phyloP scores from a whole-genome alignment of 75 land plant species.

The Chamaecyparis obtusa region DNA sequence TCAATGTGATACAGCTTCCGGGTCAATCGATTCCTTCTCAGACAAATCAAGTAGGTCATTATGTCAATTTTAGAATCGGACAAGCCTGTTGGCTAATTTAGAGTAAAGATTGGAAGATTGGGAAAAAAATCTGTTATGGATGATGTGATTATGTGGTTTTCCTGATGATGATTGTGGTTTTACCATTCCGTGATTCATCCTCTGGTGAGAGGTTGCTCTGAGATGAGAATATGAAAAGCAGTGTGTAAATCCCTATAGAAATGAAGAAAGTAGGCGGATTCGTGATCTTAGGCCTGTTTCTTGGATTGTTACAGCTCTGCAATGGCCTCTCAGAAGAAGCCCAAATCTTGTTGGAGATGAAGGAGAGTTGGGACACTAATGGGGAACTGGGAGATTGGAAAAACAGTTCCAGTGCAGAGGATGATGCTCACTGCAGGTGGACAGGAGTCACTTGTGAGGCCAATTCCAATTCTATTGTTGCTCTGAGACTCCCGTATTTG shows the following conservation, averaged over 20 bases:
- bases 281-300: not conserved
- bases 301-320: not conserved
- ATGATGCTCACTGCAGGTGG: constrained; percentile 34
- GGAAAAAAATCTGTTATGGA: not conserved
- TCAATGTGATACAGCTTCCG: not conserved
- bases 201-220: not conserved
- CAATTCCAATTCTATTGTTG: constrained; percentile 23
- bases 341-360: not conserved
- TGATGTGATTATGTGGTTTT: not conserved
- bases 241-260: not conserved
- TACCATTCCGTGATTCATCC: not conserved
- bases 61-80: not conserved
- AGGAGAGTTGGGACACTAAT: not conserved
- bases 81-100: not conserved
- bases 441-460: constrained; percentile 28
- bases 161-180: not conserved
- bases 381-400: constrained; percentile 5
- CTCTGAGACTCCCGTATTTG: constrained; percentile 12
- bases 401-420: not conserved
- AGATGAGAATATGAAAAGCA: not conserved
- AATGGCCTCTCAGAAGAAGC: constrained; percentile 11
- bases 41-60: not conserved
- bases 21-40: not conserved
- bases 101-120: not conserved
- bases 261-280: not conserved